Evolutionary conservation across 2,329 filamentous ascomycete species (phyloP).

Genomic region (Beauveria rudraprayagi): DNA sequence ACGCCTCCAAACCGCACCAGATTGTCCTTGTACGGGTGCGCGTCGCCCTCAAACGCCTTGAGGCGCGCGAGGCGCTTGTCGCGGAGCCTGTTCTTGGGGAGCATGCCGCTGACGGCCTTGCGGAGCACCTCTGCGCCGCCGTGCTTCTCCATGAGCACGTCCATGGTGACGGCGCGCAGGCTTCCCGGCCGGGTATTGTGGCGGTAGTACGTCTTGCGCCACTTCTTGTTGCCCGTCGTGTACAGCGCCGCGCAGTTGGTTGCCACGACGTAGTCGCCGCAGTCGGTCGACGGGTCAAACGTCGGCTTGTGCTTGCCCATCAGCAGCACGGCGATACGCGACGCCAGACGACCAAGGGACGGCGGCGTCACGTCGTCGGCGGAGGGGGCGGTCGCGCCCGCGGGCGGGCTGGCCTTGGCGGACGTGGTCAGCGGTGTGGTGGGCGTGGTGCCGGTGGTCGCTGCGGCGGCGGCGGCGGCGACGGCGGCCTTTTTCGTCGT

Average conservation of each 20-base stretch:
- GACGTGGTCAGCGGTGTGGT: background rate
- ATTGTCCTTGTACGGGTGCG: slow-evolving; percentile 88
- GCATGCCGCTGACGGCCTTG: slow-evolving; percentile 90
- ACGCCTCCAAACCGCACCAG: slow-evolving; percentile 63
- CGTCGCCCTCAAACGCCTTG: slow-evolving; percentile 91
- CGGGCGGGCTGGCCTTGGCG: background rate
- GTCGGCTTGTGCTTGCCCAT: slow-evolving; percentile 99
- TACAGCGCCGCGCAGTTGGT: slow-evolving; percentile 80
- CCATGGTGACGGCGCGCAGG: slow-evolving; percentile 86
- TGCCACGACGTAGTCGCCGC: slow-evolving; percentile 97
- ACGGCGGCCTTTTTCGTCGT: slow-evolving; percentile 36
- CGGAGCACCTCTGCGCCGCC: slow-evolving; percentile 86
- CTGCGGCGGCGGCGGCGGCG: background rate
- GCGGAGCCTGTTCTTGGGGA: slow-evolving; percentile 90
- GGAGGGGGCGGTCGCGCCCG: background rate
- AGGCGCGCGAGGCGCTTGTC: slow-evolving; percentile 80
- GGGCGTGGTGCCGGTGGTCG: background rate
- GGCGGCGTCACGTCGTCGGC: slow-evolving; percentile 52
- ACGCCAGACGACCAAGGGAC: slow-evolving; percentile 83
- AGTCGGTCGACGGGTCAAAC: slow-evolving; percentile 94
- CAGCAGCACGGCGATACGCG: slow-evolving; percentile 74
- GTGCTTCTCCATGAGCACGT: slow-evolving; percentile 86
- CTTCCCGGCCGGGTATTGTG: slow-evolving; percentile 87
- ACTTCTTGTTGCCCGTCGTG: slow-evolving; percentile 84
- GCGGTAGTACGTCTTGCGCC: slow-evolving; percentile 91